Evolutionary conservation across 2,329 filamentous ascomycete species (phyloP), one percentile per base, ranked within the genome.

Genomic region (Nemania serpens): DNA sequence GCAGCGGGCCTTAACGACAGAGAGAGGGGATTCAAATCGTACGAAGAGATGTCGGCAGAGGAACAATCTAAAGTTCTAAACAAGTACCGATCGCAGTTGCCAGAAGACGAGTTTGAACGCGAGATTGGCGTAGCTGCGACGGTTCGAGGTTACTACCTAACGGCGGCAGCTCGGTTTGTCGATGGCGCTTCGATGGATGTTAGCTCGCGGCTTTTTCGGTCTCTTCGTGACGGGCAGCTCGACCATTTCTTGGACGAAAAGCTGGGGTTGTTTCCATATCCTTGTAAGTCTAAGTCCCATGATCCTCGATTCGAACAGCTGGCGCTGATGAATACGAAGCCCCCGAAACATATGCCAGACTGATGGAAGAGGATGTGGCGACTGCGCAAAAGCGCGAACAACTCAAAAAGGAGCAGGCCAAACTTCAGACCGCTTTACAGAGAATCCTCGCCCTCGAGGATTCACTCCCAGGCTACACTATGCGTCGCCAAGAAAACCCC

Each of bases 111-210:
- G 0, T 91, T 84, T 65, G 68, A 77, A 2, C 70, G 74, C 0
- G 88, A 90, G 69, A 70, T 91, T 1, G 76, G 81, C 5, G 82
- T 88, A 0, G 81, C 88, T 0, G 80, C 85, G 0, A 84, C 84
- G 2, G 80, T 90, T 45, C 78, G 86, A 0, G 87, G 82, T 0
- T 92, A 91, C 73, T 92, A 91, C 69, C 78, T 83, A 41, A 81
- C 88, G 2, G 88, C 89, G 0, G 82, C 84, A 0, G 75, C 80
- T 25, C 82, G 88, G 2, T 88, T 91, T 67, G 78, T 84, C 1
- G 88, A 91, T 15, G 64, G 65, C 0, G 64, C 82, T 1, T 62
- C 58, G 1, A 64, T 66, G 55, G 61, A 65, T 25, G 34, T 67
- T 5, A 63, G 65, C 36, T 45, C 51, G 20, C 42, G 42, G 22